These are phyloP conservation scores for Mycena maculata DNA, from an alignment of 768 basidiomycete genomes.

Conservation along the genomic window DNA sequence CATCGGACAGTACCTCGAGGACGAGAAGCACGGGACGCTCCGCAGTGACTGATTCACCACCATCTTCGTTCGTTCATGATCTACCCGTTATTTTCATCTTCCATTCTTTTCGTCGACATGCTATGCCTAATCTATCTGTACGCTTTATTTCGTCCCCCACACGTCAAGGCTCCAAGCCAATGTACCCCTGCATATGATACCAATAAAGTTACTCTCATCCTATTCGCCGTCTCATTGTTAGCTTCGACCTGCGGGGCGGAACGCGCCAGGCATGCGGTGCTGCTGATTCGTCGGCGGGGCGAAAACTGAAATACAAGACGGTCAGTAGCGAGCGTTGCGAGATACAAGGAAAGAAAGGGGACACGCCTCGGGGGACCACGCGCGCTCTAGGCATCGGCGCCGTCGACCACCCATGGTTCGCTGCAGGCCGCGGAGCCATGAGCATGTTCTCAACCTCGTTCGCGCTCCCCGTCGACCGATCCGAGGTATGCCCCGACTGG, in stretches of 20 bases:
- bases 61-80: slow-evolving; percentile 15
- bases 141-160: neutral
- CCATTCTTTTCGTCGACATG: slow-evolving; percentile 17
- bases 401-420: slow-evolving; percentile 51
- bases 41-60: slow-evolving; percentile 46
- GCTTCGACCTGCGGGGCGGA: slow-evolving; percentile 55
- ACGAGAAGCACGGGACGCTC: slow-evolving; percentile 80
- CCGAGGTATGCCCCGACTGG: slow-evolving; percentile 59
- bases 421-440: slow-evolving; percentile 42
- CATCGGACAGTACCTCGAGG: slow-evolving; percentile 88
- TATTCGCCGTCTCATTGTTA: neutral
- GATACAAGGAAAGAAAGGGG: neutral
- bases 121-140: slow-evolving; percentile 30
- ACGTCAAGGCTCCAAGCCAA: slow-evolving; percentile 26
- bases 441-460: slow-evolving; percentile 81
- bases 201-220: slow-evolving; percentile 16
- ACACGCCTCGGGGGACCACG: slow-evolving; percentile 41
- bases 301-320: slow-evolving; percentile 51
- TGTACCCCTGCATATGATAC: slow-evolving; percentile 27
- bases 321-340: neutral
- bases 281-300: slow-evolving; percentile 46
- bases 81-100: slow-evolving; percentile 13
- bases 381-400: slow-evolving; percentile 39
- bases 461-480: slow-evolving; percentile 69
- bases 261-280: slow-evolving; percentile 51